Evolutionary conservation across 768 basidiomycete genomes (phyloP), one percentile per base, ranked within the genome.

Genomic region (Xerocomellus intermedius): DNA sequence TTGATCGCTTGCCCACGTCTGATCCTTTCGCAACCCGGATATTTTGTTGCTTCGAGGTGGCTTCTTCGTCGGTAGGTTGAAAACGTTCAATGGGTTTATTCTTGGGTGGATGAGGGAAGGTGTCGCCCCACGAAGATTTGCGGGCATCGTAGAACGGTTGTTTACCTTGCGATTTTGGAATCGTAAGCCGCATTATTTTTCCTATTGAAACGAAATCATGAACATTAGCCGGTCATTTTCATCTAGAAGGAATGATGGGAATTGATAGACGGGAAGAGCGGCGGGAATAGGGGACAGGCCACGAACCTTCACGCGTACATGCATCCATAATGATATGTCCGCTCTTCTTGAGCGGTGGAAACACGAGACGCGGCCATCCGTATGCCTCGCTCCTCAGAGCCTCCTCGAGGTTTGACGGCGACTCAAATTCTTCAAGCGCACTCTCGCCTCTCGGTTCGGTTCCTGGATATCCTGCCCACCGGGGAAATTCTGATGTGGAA

Each of bases 151-250:
- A 94, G 67, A 85, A 99, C 0, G 83, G 80, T 64, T 98, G 94
- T 69, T 93, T 95, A n/a, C 94, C 94, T 73, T 95, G 94, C 2
- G 92, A 95, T 62, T 85, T 94, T 0, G 96, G 91, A 37, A 96
- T 85, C 5, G 89, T 96, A 71, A 95, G 75, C 6, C 96, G 86
- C 81, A 94, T 89, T 44, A 98, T 88, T 72, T 91, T 86, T 32
- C 90, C 96, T 97, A 64, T 48, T 1, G 38, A 44, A 37, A 43
- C 32, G 42, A 36, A 51, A 48, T 37, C 22, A 37, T 30, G 35
- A 47, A 42, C n/a, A 44, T 51, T 32, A 55, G 50, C n/a, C 6
- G 13, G 39, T 32, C 42, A 36, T 4, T 33, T 54, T 51, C 59
- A 49, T 53, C 42, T 48, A 47, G 26, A 55, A 50, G 14, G 44